phyloP scores from a whole-genome alignment of 148 eudicot species.

The Fallopia convolvulus region DNA sequence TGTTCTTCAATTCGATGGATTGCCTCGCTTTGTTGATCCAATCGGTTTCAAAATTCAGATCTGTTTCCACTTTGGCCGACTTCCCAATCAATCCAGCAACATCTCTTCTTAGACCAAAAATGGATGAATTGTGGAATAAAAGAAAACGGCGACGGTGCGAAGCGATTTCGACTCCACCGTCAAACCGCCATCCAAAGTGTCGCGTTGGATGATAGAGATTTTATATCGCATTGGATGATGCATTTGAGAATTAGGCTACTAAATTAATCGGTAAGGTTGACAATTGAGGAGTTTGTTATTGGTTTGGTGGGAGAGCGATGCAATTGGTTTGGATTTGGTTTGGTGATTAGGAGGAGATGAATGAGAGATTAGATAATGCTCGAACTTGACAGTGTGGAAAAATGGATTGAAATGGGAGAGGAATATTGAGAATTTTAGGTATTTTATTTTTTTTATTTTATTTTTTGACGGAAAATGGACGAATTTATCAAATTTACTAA shows the following conservation, averaged over 20 bases:
- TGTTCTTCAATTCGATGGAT: conserved; percentile 27
- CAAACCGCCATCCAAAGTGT: too few species aligned
- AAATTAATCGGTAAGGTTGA: neutral
- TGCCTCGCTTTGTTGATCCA: conserved; percentile 29
- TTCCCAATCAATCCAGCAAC: too few species aligned
- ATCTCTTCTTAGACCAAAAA: too few species aligned
- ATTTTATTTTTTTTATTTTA: too few species aligned
- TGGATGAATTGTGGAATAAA: too few species aligned
- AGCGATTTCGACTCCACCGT: too few species aligned
- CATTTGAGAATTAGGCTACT: neutral
- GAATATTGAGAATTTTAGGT: too few species aligned
- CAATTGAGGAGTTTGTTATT: neutral
- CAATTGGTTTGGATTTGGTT: neutral
- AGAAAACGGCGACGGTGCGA: too few species aligned
- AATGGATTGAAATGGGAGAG: too few species aligned
- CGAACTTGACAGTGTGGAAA: neutral
- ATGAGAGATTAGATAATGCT: conserved; percentile 23
- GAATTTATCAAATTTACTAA: too few species aligned
- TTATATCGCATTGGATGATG: neutral
- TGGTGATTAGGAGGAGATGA: conserved; percentile 8
- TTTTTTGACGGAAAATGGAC: too few species aligned
- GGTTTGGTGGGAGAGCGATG: neutral
- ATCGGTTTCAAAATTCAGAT: conserved; percentile 24
- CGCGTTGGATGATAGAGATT: neutral
- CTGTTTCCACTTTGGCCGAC: conserved; percentile 8